phyloP scores from a whole-genome alignment of 306 rosid species.

The Ormosia emarginata region DNA sequence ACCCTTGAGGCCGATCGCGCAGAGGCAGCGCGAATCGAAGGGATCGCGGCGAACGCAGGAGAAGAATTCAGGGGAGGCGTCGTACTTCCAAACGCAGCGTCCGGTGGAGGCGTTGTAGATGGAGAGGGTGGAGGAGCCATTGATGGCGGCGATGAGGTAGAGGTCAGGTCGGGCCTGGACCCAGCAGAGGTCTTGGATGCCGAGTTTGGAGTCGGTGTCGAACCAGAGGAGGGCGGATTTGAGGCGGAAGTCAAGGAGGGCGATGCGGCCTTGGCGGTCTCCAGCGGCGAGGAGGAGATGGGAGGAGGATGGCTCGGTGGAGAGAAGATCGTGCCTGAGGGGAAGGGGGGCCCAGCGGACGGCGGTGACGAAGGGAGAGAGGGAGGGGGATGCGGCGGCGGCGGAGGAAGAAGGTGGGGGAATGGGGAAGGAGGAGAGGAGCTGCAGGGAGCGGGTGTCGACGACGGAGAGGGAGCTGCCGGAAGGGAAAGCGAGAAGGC shows the following conservation, averaged over 20 bases:
- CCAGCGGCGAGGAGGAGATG: slow-evolving; percentile 92
- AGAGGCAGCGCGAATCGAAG: slow-evolving; percentile 82
- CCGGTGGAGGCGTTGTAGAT: slow-evolving; percentile 59
- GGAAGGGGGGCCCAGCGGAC: slow-evolving; percentile 86
- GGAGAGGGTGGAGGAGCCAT: slow-evolving; percentile 69
- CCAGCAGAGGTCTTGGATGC: slow-evolving; percentile 94
- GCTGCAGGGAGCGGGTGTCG: slow-evolving; percentile 82
- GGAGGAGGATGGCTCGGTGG: slow-evolving; percentile 76
- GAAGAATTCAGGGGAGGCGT: slow-evolving; percentile 64
- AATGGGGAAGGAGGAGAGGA: slow-evolving; percentile 63
- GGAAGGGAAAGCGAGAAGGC: slow-evolving; percentile 83
- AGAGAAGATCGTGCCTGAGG: slow-evolving; percentile 75
- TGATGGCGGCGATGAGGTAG: slow-evolving; percentile 61
- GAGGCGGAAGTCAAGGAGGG: slow-evolving; percentile 68
- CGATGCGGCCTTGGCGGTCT: slow-evolving; percentile 91
- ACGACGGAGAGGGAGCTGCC: slow-evolving; percentile 85
- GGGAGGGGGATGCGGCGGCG: slow-evolving; percentile 19
- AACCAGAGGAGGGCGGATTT: slow-evolving; percentile 65
- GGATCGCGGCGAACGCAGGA: slow-evolving; percentile 90
- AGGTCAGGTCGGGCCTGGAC: slow-evolving; percentile 66
- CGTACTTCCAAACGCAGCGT: slow-evolving; percentile 86
- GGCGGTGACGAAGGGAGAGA: slow-evolving; percentile 84
- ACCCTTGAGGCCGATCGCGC: slow-evolving; percentile 80
- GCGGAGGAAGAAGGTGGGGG: slow-evolving; percentile 56
- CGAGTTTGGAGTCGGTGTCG: slow-evolving; percentile 55